These are phyloP conservation scores for Leucocoprinus sp. DNA, from an alignment of 768 basidiomycete species.

Conservation along the genomic window DNA sequence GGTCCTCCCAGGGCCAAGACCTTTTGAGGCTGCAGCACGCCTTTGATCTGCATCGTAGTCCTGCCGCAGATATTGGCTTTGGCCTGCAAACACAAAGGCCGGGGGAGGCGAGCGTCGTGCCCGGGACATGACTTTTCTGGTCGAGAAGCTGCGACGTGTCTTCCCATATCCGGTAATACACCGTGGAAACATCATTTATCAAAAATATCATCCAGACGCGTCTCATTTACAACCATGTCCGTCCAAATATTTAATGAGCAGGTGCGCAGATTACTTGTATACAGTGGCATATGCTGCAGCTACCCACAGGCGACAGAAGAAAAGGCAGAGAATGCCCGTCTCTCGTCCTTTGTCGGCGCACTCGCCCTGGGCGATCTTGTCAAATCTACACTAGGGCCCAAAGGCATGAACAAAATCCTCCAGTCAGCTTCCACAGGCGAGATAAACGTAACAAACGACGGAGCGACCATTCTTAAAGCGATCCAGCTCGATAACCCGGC, in stretches of 20 bases:
- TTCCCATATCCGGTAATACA: constrained; percentile 8
- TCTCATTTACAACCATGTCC: constrained; percentile 15
- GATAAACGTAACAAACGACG: constrained; percentile 97
- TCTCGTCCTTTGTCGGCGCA: constrained; percentile 96
- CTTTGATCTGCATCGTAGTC: constrained; percentile 71
- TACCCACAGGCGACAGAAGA: constrained; percentile 72
- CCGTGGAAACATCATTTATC: constrained; percentile 8
- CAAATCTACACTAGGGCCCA: constrained; percentile 96
- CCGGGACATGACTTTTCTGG: constrained; percentile 19
- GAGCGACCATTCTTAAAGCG: constrained; percentile 95
- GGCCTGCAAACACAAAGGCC: constrained; percentile 21
- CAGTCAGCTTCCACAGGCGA: constrained; percentile 86
- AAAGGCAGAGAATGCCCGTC: constrained; percentile 95
- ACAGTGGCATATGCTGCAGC: background rate
- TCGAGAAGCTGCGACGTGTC: background rate
- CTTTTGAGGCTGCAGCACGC: constrained; percentile 60
- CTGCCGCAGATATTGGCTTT: constrained; percentile 47
- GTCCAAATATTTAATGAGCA: constrained; percentile 23
- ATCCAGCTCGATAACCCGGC: constrained; percentile 98
- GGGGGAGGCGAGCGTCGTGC: constrained; percentile 63
- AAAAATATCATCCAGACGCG: constrained; percentile 3
- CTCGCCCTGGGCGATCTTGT: constrained; percentile 97
- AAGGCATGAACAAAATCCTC: constrained; percentile 99
- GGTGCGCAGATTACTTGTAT: constrained; percentile 9
- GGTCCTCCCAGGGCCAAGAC: constrained; percentile 43